phyloP scores from a whole-genome alignment of 2,329 filamentous ascomycete genomes.

The Epicoccum nigrum region DNA sequence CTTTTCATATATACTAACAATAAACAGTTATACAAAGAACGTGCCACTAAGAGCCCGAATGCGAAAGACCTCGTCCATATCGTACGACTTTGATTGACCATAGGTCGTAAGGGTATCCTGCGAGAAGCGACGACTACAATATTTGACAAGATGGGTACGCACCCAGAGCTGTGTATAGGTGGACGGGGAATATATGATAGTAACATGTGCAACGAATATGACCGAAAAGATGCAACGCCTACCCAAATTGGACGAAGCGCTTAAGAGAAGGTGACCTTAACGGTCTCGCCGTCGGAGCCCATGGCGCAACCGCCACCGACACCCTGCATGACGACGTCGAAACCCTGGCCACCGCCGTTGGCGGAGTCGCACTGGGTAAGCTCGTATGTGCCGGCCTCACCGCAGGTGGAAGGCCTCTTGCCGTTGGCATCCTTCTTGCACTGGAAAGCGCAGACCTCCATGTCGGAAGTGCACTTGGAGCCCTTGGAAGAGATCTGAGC shows the following conservation, averaged over 20 bases:
- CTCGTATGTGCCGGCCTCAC: conserved; percentile 39
- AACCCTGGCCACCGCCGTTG: conserved; percentile 37
- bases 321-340: conserved; percentile 35
- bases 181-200: conserved; percentile 29
- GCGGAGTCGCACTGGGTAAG: conserved; percentile 45
- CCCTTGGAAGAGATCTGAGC: conserved; percentile 47
- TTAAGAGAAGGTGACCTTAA: conserved; percentile 37
- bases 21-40: conserved; percentile 39
- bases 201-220: conserved; percentile 25
- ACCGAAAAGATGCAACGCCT: conserved; percentile 22
- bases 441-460: conserved; percentile 53
- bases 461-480: conserved; percentile 51
- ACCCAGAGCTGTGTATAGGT: conserved; percentile 25
- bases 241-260: conserved; percentile 10
- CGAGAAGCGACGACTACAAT: conserved; percentile 30
- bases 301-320: conserved; percentile 43
- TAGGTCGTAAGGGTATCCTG: conserved; percentile 28
- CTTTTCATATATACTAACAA: conserved; percentile 22
- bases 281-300: conserved; percentile 31
- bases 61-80: conserved; percentile 22
- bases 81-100: conserved; percentile 26
- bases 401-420: conserved; percentile 2
- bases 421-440: conserved; percentile 40
- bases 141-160: conserved; percentile 17
- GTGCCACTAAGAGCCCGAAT: conserved; percentile 24